Evolutionary conservation across 192 early-diverging fungal genomes (phyloP).

Genomic region (Backusella australiensis): DNA sequence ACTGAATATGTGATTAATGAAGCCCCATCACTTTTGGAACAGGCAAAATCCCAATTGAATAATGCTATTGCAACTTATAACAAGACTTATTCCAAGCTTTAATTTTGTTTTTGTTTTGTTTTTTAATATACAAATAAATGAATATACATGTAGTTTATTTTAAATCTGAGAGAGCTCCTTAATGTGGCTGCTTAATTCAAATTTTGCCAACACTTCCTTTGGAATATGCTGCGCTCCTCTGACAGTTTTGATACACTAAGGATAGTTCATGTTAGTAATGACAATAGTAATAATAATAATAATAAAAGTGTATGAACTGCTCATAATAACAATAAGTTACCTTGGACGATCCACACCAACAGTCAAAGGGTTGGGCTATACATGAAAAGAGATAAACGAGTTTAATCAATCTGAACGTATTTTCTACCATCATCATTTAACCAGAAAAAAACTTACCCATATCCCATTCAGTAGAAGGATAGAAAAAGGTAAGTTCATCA

Average conservation of each 20-base stretch:
- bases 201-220: constrained; percentile 39
- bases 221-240: constrained; percentile 48
- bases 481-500: constrained; percentile 57
- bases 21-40: background rate
- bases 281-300: background rate
- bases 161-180: constrained; percentile 27
- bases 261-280: background rate
- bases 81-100: background rate
- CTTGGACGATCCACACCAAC: constrained; percentile 51
- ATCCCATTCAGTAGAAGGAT: constrained; percentile 64
- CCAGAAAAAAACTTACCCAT: constrained; percentile 39
- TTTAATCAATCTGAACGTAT: background rate
- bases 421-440: background rate
- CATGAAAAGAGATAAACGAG: background rate
- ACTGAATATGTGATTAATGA: background rate
- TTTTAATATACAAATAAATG: background rate
- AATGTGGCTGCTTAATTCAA: constrained; percentile 47
- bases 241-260: constrained; percentile 48
- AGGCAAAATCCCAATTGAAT: background rate
- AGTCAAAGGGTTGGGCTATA: constrained; percentile 51
- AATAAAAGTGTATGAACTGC: background rate
- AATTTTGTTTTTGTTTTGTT: background rate
- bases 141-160: background rate
- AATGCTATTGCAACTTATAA: background rate
- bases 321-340: constrained; percentile 14